Evolutionary conservation across 768 basidiomycete genomes (phyloP), one percentile per base, ranked within the genome.

Genomic region (Mrakia gelida): DNA sequence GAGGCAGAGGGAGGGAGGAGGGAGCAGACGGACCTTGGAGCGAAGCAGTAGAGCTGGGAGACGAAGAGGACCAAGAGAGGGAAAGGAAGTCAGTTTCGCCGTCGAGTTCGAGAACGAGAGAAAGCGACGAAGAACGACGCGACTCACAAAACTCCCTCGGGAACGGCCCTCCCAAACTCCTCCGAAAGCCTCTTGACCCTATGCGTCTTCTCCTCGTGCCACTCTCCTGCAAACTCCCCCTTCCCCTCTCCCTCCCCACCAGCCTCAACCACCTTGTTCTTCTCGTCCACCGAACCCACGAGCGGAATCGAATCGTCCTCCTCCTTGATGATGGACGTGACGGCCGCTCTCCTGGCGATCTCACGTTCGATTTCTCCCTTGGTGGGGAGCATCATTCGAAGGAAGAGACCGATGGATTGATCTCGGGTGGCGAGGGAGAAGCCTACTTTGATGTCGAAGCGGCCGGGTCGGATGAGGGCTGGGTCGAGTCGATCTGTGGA

Each of bases 401-500:
- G 87, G 84, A 89, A 93, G 11, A 93, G 85, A 81, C 90, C 89
- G 32, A 63, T 10, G 26, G 54, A 11, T 56, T 56, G 54, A 8
- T 56, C 54, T n/a, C 54, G 18, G 4, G 54, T 56, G 21, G 54
- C 54, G 18, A 56, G 54, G 21, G 62, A 30, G 62, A 34, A 30
- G 8, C 62, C 28, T 7, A 63, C 62, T 80, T 92, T 90, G 32
- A 92, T 81, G 82, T 93, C 92, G 89, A 93, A 90, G 21, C 92
- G 89, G 32, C 92, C 92, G 1, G 92, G 90, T 59, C 92, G 89
- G 81, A 88, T 88, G 34, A 93, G 87, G 1, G 92, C 92, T 2
- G 90, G 87, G 81, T 93, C 92, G 41, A 94, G 88, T 2, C 88
- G 85, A 11, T 84, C 82, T 83, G 91, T 80, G 90, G 18, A 0